These are phyloP conservation scores for Trichoderma atrobrunneum DNA, from an alignment of 2,329 filamentous ascomycete genomes.

Conservation along the genomic window DNA sequence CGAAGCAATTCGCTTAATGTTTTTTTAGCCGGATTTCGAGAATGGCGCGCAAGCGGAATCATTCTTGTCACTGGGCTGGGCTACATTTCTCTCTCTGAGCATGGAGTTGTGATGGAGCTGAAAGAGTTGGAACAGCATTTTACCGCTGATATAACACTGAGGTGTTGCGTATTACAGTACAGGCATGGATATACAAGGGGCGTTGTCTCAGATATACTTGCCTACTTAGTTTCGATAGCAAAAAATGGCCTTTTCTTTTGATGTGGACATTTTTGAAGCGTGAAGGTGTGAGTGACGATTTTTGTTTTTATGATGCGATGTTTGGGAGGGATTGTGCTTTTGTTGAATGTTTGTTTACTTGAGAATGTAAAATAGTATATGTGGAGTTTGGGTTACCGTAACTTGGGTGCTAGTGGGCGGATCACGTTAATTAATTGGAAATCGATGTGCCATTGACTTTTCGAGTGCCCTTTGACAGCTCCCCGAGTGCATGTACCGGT, in stretches of 20 bases:
- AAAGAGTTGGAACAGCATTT: slow-evolving; percentile 1
- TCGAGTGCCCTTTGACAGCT: background rate
- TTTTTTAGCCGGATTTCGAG: background rate
- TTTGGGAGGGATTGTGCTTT: background rate
- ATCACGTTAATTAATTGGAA: background rate
- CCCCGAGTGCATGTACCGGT: background rate
- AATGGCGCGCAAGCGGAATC: background rate
- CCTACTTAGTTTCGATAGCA: slow-evolving; percentile 28
- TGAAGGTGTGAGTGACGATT: background rate
- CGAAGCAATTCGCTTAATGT: background rate
- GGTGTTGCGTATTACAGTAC: slow-evolving; percentile 15
- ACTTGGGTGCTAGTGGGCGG: background rate
- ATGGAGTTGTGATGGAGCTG: background rate
- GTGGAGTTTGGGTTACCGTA: background rate
- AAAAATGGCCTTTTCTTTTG: slow-evolving; percentile 20
- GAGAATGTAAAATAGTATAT: background rate
- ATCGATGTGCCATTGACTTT: background rate
- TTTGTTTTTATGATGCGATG: background rate
- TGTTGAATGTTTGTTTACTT: background rate
- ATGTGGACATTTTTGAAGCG: slow-evolving; percentile 5
- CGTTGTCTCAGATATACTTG: slow-evolving; percentile 22
- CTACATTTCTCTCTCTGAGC: background rate
- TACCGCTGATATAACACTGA: background rate
- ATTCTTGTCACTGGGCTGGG: background rate
- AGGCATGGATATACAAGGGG: slow-evolving; percentile 22